These are phyloP conservation scores for Volvox carteri DNA, from an alignment of 163 green algal species.

Conservation along the genomic window DNA sequence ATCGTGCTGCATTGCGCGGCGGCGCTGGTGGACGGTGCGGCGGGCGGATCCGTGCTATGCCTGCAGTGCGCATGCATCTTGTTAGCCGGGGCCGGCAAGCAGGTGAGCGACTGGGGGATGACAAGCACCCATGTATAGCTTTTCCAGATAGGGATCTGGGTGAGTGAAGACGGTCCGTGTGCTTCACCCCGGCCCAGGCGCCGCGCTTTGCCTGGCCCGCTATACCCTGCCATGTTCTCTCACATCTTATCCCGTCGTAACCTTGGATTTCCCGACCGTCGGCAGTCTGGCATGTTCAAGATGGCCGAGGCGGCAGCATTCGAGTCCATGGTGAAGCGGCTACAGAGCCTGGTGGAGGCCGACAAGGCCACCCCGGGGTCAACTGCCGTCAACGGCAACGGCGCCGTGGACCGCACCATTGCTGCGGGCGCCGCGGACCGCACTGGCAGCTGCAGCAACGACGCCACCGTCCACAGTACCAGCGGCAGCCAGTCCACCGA, in stretches of 20 bases:
- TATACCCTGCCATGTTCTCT: neutral
- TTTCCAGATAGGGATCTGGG: neutral
- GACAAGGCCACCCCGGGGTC: neutral
- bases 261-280: neutral
- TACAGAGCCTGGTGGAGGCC: conserved; percentile 2
- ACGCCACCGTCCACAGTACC: neutral
- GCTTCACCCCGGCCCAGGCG: too few species aligned
- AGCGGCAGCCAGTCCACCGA: neutral
- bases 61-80: conserved; percentile 42
- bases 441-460: neutral
- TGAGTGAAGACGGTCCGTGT: neutral
- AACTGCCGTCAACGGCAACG: neutral
- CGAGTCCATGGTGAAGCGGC: conserved; percentile 12
- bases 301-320: conserved; percentile 1
- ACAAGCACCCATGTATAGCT: neutral
- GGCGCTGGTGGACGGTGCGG: conserved; percentile 41
- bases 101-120: neutral
- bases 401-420: neutral
- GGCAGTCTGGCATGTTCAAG: conserved; percentile 9
- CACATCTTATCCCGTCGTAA: neutral
- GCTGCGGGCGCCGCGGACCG: too few species aligned
- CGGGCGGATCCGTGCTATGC: neutral
- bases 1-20: conserved; percentile 46
- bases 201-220: neutral
- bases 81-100: conserved; percentile 19